A percentile compares a stretch with the other conserved stretches of the same genome.
Evolutionary conservation across 2,329 filamentous ascomycete genomes (phyloP).

Genomic region (Colletotrichum trifolii): DNA sequence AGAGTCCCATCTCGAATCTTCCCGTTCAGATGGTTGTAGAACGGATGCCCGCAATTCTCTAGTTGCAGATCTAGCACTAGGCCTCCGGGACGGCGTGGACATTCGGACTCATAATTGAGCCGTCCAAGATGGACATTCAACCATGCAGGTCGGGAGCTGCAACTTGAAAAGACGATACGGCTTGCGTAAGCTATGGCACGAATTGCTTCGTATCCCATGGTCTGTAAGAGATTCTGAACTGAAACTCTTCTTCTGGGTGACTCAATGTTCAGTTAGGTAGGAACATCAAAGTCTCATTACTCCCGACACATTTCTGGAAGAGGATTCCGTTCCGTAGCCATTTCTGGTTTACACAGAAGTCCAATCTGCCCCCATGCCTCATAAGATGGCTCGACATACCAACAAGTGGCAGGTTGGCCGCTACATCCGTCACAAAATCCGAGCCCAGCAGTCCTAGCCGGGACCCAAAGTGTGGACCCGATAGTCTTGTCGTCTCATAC

Average conservation of each 20-base stretch:
- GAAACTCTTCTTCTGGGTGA: too few species aligned
- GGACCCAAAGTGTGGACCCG: slow-evolving; percentile 11
- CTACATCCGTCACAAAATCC: slow-evolving; percentile 25
- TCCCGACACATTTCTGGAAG: too few species aligned
- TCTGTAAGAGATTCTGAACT: too few species aligned
- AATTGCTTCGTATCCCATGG: not conserved
- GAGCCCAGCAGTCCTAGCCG: slow-evolving; percentile 20
- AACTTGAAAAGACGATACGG: slow-evolving; percentile 7
- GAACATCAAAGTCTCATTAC: too few species aligned
- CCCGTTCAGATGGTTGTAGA: too few species aligned
- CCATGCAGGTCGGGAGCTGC: slow-evolving; percentile 5
- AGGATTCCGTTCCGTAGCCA: too few species aligned
- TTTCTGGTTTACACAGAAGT: too few species aligned
- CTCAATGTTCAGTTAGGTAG: too few species aligned
- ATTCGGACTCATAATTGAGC: slow-evolving; percentile 17
- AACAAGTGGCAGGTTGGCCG: not conserved
- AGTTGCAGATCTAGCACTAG: too few species aligned
- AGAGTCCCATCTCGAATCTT: not conserved
- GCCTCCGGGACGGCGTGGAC: not conserved
- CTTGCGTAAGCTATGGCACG: slow-evolving; percentile 20
- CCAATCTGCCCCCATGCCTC: too few species aligned
- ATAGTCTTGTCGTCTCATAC: slow-evolving; percentile 19
- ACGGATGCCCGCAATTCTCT: too few species aligned
- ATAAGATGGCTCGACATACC: too few species aligned
- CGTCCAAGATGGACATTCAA: slow-evolving; percentile 10